phyloP scores from a whole-genome alignment of 108 stramenopile genomes.

The Conticribra guillardii region DNA sequence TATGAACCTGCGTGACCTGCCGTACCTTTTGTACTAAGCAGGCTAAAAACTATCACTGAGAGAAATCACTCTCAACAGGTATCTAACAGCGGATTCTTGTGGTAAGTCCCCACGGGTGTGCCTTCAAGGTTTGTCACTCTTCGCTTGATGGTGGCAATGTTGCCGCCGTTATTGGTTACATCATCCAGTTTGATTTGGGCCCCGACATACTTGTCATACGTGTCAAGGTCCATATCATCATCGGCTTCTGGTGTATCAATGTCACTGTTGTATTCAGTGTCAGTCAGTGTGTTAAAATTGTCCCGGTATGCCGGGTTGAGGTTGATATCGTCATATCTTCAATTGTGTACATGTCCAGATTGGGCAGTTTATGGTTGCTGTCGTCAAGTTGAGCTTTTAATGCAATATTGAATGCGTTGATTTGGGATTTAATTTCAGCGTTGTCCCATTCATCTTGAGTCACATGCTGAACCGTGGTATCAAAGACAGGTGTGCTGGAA shows the following conservation, averaged over 20 bases:
- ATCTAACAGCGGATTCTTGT: too few species aligned
- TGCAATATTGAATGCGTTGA: background rate
- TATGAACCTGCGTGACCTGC: too few species aligned
- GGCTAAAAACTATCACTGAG: too few species aligned
- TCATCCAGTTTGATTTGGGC: background rate
- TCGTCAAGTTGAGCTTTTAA: background rate
- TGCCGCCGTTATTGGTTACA: background rate
- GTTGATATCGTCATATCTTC: background rate
- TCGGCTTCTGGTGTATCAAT: background rate
- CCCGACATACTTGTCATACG: slow-evolving; percentile 8
- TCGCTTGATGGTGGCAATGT: background rate
- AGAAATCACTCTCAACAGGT: too few species aligned
- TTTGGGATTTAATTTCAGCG: slow-evolving; percentile 1
- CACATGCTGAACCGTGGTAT: slow-evolving; percentile 41
- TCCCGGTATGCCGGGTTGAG: background rate
- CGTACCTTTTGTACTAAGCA: too few species aligned
- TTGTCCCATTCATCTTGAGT: slow-evolving; percentile 24
- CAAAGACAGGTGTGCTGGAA: slow-evolving; percentile 19
- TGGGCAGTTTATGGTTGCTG: background rate
- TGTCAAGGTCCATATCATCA: background rate
- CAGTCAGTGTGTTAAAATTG: background rate
- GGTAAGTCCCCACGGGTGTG: too few species aligned
- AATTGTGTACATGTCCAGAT: background rate
- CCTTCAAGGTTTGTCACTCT: slow-evolving; percentile 3
- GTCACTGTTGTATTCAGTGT: background rate